Evolutionary conservation across 1,139 yeast genomes (phyloP).

Genomic region (Kazachstania sp.): DNA sequence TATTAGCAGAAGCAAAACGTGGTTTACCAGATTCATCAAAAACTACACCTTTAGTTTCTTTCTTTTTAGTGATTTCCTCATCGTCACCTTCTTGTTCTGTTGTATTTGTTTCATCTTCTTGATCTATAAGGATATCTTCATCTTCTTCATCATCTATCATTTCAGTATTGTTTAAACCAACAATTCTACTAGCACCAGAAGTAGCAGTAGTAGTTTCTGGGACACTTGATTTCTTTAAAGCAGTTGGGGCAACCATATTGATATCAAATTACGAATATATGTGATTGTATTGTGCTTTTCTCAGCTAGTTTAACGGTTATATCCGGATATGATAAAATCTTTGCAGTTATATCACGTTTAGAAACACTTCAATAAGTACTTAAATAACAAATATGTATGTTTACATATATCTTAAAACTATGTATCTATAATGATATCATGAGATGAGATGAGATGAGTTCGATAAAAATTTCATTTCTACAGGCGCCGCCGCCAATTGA

Average conservation of each 20-base stretch:
- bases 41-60: conserved; percentile 47
- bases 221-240: conserved; percentile 28
- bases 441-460: conserved; percentile 8
- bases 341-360: no score
- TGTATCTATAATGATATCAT: not conserved
- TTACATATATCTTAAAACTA: no score
- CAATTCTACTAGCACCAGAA: conserved; percentile 19
- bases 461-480: not conserved
- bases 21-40: conserved; percentile 89
- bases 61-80: conserved; percentile 21
- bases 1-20: conserved; percentile 67
- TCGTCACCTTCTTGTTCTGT: conserved; percentile 20
- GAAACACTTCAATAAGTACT: no score
- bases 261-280: not conserved
- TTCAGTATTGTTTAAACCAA: conserved; percentile 23
- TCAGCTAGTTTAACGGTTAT: not conserved
- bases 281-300: not conserved
- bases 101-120: conserved; percentile 34
- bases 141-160: conserved; percentile 38
- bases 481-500: not conserved
- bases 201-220: conserved; percentile 8
- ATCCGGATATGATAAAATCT: no score
- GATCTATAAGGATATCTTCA: conserved; percentile 59
- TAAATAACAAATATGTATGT: not conserved
- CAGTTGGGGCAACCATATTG: conserved; percentile 69